Conservation (phyloP, 257 asterid species). For the Linderniella brevidens region DNA sequence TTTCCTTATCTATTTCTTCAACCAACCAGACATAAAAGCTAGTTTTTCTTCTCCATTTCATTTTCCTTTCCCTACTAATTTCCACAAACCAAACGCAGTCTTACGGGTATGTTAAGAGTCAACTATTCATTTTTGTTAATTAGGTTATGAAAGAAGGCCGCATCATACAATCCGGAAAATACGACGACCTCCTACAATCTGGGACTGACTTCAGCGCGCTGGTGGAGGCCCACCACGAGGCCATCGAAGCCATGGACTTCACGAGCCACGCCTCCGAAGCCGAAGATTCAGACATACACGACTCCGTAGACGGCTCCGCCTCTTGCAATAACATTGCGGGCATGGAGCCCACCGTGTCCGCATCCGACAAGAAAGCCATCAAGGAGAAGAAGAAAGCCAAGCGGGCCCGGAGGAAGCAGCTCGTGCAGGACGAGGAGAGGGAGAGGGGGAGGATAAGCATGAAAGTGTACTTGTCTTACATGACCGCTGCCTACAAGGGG, state of each 20-base stretch:
- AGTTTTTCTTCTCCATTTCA: neutral
- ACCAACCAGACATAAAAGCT: no score
- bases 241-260: slow-evolving; percentile 92
- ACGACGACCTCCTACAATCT: slow-evolving; percentile 85
- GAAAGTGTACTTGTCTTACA: slow-evolving; percentile 85
- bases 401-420: slow-evolving; percentile 76
- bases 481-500: slow-evolving; percentile 96
- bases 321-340: slow-evolving; percentile 28
- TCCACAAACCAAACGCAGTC: no score
- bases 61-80: no score
- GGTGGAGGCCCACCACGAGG: slow-evolving; percentile 93
- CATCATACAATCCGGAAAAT: slow-evolving; percentile 86
- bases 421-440: slow-evolving; percentile 97
- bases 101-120: neutral
- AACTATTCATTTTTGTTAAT: neutral
- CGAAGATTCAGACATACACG: slow-evolving; percentile 26
- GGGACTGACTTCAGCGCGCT: slow-evolving; percentile 85
- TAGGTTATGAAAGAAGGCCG: slow-evolving; percentile 94
- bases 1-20: no score
- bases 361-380: slow-evolving; percentile 56
- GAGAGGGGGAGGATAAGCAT: slow-evolving; percentile 93
- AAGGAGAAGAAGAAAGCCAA: slow-evolving; percentile 91
- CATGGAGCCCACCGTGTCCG: slow-evolving; percentile 26
- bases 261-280: slow-evolving; percentile 34
- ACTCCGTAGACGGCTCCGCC: slow-evolving; percentile 35